phyloP scores from a whole-genome alignment of 2,329 filamentous ascomycete species.

The Xylaria sp. region DNA sequence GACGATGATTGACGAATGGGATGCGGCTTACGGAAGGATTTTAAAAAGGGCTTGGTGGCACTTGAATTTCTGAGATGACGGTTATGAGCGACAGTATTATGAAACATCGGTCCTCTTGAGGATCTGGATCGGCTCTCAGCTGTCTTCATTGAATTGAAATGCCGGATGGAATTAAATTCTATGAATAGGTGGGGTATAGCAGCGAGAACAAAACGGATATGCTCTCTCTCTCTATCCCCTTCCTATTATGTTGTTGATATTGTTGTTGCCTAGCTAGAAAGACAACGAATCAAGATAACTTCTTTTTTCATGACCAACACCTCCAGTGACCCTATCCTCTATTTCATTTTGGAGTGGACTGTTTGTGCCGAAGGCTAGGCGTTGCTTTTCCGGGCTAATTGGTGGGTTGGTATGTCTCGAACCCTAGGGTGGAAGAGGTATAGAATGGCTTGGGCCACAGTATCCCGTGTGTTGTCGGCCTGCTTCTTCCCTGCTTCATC shows the following conservation, averaged over 20 bases:
- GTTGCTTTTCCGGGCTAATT: background rate
- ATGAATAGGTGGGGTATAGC: conserved; percentile 3
- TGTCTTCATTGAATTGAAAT: conserved; percentile 15
- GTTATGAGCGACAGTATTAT: conserved; percentile 7
- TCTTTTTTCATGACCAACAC: conserved; percentile 17
- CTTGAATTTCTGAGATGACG: background rate
- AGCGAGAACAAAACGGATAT: conserved; percentile 1
- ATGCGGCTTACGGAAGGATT: background rate
- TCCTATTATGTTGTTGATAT: background rate
- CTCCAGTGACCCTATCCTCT: conserved; percentile 1
- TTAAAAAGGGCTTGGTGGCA: background rate
- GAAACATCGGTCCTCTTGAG: background rate
- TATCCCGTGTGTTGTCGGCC: background rate
- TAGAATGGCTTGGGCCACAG: background rate
- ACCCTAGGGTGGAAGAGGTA: background rate
- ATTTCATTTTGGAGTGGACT: background rate
- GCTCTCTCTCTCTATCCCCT: conserved; percentile 20
- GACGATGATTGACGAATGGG: background rate
- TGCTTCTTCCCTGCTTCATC: background rate
- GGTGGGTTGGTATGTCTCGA: conserved; percentile 1
- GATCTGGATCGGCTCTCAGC: conserved; percentile 5
- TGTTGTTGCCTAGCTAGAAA: conserved; percentile 9
- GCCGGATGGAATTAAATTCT: conserved; percentile 17
- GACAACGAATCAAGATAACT: conserved; percentile 5
- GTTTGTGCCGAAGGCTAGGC: background rate